Percentiles rank a stretch among this genome's conserved stretches.
phyloP scores from a whole-genome alignment of 2,329 filamentous ascomycete genomes.

The Exophiala oligosperma region DNA sequence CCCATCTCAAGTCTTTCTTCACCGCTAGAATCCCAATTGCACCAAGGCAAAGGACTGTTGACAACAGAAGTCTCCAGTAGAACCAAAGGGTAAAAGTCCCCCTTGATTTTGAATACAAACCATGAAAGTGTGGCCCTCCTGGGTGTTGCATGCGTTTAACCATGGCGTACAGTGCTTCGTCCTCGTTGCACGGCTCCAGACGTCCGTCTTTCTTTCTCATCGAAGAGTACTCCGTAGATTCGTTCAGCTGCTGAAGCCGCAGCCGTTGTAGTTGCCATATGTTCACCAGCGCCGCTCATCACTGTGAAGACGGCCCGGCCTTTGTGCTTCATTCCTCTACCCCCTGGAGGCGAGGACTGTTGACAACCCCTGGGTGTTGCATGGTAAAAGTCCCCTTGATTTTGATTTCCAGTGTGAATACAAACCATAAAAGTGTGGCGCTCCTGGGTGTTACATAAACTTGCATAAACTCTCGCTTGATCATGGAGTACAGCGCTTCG shows the following conservation, averaged over 20 bases:
- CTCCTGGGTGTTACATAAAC: no score
- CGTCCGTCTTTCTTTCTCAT: conserved; percentile 63
- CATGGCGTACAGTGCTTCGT: conserved; percentile 74
- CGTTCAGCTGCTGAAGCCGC: conserved; percentile 77
- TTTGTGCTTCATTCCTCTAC: conserved; percentile 96
- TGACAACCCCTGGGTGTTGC: no score
- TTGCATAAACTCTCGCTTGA: no score
- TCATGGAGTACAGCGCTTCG: no score
- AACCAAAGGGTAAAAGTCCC: no score
- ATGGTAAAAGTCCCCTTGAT: no score
- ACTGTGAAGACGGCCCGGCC: conserved; percentile 84
- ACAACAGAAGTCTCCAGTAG: conserved; percentile 44
- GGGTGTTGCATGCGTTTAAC: conserved; percentile 81
- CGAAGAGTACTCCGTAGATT: conserved; percentile 51
- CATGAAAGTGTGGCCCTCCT: conserved; percentile 49
- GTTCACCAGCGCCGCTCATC: conserved; percentile 92
- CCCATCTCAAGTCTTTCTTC: conserved; percentile 73
- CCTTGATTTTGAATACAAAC: no score
- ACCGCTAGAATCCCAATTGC: conserved; percentile 89
- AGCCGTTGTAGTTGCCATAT: conserved; percentile 95
- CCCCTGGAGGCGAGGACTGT: conserved; percentile 77
- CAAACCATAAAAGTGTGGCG: no score
- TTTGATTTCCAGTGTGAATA: no score
- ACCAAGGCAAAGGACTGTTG: conserved; percentile 72
- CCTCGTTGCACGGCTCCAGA: conserved; percentile 69